Conservation (phyloP, 768 basidiomycete genomes). For the Vararia minispora region DNA sequence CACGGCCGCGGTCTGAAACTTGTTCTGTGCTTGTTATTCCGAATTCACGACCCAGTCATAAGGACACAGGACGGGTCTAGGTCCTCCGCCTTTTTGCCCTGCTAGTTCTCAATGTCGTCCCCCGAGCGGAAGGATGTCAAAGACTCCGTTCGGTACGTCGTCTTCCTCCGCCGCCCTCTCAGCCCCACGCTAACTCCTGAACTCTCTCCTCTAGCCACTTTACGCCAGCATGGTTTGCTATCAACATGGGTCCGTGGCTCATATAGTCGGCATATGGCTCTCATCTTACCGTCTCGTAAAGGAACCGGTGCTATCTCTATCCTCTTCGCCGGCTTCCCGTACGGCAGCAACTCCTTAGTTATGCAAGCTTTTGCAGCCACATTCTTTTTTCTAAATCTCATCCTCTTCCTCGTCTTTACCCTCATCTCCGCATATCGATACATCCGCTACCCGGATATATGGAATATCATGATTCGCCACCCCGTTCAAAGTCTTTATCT, state of each 20-base stretch:
- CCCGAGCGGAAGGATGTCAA: slow-evolving; percentile 20
- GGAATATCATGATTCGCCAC: slow-evolving; percentile 35
- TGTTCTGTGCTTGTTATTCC: too few species aligned
- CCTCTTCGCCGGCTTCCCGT: slow-evolving; percentile 48
- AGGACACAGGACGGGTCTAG: too few species aligned
- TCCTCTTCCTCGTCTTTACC: slow-evolving; percentile 40
- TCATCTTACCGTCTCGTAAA: slow-evolving; percentile 2
- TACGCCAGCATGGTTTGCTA: slow-evolving; percentile 44
- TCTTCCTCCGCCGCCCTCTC: too few species aligned
- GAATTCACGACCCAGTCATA: too few species aligned
- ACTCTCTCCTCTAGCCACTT: slow-evolving; percentile 34
- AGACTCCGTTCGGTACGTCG: slow-evolving; percentile 24
- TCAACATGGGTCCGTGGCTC: slow-evolving; percentile 36
- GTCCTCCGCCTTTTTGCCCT: too few species aligned
- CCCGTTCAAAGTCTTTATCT: slow-evolving; percentile 41
- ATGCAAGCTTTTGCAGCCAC: slow-evolving; percentile 32
- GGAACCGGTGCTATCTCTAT: slow-evolving; percentile 44
- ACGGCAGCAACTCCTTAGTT: slow-evolving; percentile 28
- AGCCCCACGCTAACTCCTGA: too few species aligned
- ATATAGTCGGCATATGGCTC: neutral
- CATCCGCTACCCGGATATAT: slow-evolving; percentile 38
- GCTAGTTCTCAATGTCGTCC: too few species aligned
- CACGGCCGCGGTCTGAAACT: too few species aligned
- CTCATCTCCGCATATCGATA: slow-evolving; percentile 38
- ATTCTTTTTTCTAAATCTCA: slow-evolving; percentile 50